Evolutionary conservation across 768 basidiomycete species (phyloP).

Genomic region (Hortiboletus campestris): DNA sequence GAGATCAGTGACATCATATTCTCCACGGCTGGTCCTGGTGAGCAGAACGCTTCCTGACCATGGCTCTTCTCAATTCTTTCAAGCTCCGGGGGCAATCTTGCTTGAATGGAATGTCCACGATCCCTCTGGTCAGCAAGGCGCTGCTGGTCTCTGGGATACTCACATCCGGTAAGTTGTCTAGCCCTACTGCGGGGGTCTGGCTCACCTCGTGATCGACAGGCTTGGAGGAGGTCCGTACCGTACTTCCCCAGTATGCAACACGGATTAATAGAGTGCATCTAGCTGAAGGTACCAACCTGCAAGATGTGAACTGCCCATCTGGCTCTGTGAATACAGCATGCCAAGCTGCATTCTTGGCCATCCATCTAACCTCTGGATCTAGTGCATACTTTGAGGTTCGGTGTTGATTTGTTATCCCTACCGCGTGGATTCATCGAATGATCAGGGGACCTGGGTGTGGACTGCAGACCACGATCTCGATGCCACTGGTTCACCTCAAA

Average conservation of each 20-base stretch:
- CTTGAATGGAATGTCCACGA: slow-evolving; percentile 63
- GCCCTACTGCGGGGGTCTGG: background rate
- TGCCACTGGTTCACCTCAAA: slow-evolving; percentile 49
- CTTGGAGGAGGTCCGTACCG: slow-evolving; percentile 27
- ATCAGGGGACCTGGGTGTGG: slow-evolving; percentile 77
- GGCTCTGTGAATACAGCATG: slow-evolving; percentile 45
- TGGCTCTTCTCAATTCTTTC: background rate
- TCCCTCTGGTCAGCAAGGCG: slow-evolving; percentile 48
- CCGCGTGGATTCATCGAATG: background rate
- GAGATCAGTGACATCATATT: slow-evolving; percentile 69
- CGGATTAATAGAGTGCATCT: background rate
- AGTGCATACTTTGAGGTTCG: slow-evolving; percentile 63
- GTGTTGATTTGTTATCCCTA: background rate
- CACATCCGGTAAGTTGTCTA: slow-evolving; percentile 33
- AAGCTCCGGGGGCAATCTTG: slow-evolving; percentile 46
- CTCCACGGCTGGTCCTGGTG: slow-evolving; percentile 49
- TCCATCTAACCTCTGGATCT: slow-evolving; percentile 55
- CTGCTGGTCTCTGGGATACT: slow-evolving; percentile 52
- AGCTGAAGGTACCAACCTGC: slow-evolving; percentile 56
- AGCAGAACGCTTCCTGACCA: background rate
- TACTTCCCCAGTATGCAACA: background rate
- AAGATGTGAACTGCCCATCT: slow-evolving; percentile 41
- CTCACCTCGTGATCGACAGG: slow-evolving; percentile 5
- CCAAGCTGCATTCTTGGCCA: slow-evolving; percentile 59
- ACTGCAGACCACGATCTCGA: slow-evolving; percentile 66